Conservation (phyloP, 176 grass and related monocot species). For the Cenchrus fungigraminus region DNA sequence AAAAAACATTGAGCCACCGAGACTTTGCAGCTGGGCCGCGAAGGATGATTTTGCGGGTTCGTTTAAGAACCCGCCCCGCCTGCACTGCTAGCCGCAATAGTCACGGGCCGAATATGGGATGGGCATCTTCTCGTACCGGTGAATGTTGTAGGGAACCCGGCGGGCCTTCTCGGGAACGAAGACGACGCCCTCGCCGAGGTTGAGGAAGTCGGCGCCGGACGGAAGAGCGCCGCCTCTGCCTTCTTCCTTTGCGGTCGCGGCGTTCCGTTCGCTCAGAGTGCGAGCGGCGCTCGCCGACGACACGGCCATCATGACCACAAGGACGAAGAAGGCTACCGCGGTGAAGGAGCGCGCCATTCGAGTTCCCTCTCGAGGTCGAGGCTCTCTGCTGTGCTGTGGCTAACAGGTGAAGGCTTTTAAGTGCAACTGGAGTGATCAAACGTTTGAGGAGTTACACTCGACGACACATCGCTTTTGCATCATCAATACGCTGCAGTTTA, state of each 20-base stretch:
- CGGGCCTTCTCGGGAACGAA: background rate
- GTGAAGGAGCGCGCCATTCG: background rate
- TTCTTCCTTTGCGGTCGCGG: too few species aligned
- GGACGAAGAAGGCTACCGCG: background rate
- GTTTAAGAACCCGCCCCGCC: too few species aligned
- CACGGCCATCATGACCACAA: background rate
- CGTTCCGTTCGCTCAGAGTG: background rate
- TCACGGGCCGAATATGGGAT: conserved; percentile 2
- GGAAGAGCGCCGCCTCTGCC: background rate
- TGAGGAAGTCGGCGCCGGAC: background rate
- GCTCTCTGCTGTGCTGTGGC: background rate
- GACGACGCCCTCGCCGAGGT: background rate
- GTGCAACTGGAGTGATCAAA: background rate
- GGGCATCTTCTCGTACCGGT: conserved; percentile 25
- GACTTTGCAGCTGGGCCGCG: too few species aligned
- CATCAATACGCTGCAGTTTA: background rate
- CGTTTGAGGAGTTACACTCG: background rate
- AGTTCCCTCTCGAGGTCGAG: background rate
- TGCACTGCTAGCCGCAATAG: too few species aligned
- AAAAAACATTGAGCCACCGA: too few species aligned
- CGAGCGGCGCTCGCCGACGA: background rate
- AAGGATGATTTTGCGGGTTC: too few species aligned
- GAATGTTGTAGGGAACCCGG: background rate
- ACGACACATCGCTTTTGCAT: background rate
- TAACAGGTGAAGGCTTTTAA: background rate